phyloP scores from a whole-genome alignment of 169 alveolate genomes.

The Plasmodium malariae region DNA sequence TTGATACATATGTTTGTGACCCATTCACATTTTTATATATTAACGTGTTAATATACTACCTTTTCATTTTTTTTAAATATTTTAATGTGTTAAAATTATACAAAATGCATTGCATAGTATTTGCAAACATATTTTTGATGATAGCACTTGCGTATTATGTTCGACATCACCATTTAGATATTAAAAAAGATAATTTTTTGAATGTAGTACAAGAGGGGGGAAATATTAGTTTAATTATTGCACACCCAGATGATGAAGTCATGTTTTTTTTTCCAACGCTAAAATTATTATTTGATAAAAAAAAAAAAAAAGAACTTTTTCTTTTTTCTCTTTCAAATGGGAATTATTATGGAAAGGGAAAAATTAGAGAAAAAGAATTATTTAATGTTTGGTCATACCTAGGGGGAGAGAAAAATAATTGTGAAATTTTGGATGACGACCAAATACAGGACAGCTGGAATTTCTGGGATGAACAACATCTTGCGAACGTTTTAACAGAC shows the following conservation, averaged over 20 bases:
- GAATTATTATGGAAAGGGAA: conserved; percentile 78
- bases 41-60: too few relatives aligned
- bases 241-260: conserved; percentile 96
- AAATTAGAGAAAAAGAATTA: conserved; percentile 75
- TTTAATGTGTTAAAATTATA: not conserved
- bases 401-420: conserved; percentile 49
- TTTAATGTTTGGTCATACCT: conserved; percentile 76
- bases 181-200: conserved; percentile 16
- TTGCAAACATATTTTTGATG: not conserved
- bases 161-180: not conserved
- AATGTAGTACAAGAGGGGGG: not conserved
- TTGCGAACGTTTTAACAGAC: conserved; percentile 13
- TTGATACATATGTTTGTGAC: too few relatives aligned
- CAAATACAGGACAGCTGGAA: conserved; percentile 40
- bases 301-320: conserved; percentile 53
- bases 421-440: conserved; percentile 18
- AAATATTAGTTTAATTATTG: conserved; percentile 83
- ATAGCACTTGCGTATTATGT: not conserved
- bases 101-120: not conserved
- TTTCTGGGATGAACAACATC: conserved; percentile 36
- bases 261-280: conserved; percentile 94
- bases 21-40: too few relatives aligned
- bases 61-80: not conserved
- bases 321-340: conserved; percentile 74
- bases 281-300: conserved; percentile 77